Base-by-base conservation (phyloP, 257 asterid genomes). In the Solanum clarkiae region DNA sequence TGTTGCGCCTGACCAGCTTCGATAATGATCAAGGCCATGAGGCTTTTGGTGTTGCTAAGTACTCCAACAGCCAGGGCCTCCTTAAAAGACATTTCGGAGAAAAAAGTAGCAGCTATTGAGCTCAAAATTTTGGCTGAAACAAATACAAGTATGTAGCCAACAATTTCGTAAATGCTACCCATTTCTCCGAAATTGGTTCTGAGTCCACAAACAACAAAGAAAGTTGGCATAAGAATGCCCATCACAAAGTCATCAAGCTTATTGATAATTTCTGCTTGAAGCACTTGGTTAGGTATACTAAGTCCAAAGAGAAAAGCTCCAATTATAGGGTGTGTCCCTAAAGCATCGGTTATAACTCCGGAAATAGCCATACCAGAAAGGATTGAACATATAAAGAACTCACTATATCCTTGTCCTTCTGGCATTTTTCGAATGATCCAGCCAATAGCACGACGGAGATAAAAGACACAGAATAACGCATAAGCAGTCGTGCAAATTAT, bases 271-370 rank as follows among this genome's bases (percentile, higher is more conserved):
- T 95, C 89, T 13, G 95, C 93, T 86, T 91, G 94, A 54, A 97
- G 97, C 63, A 89, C 92, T 74, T 95, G 96, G 56, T 86, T 90
- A 4, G 98, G 98, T 65, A 97, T 89, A 74, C 91, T 86, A 18
- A 95, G 92, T 22, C 99, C 99, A 80, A 92, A 97, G 42, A 95
- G 56, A 18, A 97, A 93, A 0, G 97, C 97, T 62, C 99, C 99
- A 7, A 97, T 89, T 94, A 97, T 93, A 7, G 99, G 98, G 45
- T 97, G 99, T 8, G 99, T 93, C 2, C 99, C 99, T 16, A 88
- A 89, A 1, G 89, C 85, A 60, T 95, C 98, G 1, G 98, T 89
- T 49, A 94, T 14, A 74, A 90, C 91, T 49, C 98, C 96, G 62
- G 90, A 84, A 3, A 95, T 65, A 1, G 90, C 79, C 85, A 89